Percentiles rank a stretch among this genome's conserved stretches.
Evolutionary conservation across 768 basidiomycete species (phyloP).

Genomic region (Tylopilus rubrobrunneus): DNA sequence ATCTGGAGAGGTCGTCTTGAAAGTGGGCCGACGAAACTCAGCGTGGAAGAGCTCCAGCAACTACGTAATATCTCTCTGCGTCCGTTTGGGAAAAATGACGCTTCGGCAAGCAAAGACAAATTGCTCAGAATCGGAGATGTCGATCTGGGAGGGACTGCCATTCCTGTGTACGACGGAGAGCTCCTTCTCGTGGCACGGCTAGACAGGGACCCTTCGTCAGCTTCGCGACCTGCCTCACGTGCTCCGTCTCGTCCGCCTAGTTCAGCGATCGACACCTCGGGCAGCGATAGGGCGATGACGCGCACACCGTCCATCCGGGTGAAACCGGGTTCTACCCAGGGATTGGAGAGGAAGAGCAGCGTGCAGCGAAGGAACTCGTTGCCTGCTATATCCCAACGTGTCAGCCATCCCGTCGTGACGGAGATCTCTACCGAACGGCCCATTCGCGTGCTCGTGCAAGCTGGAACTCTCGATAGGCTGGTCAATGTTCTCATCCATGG

Average conservation of each 20-base stretch:
- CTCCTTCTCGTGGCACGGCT: conserved; percentile 64
- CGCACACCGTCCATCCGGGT: conserved; percentile 77
- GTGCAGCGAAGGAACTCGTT: conserved; percentile 71
- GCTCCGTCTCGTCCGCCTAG: conserved; percentile 70
- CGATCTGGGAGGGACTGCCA: conserved; percentile 61
- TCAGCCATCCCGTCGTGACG: conserved; percentile 52
- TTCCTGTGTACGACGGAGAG: conserved; percentile 74
- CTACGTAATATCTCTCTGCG: conserved; percentile 48
- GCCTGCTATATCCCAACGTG: conserved; percentile 66
- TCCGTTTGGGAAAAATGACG: conserved; percentile 16
- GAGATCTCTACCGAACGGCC: conserved; percentile 69
- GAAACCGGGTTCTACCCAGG: conserved; percentile 63
- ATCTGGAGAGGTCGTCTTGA: conserved; percentile 67
- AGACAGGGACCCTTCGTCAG: conserved; percentile 41
- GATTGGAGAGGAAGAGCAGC: conserved; percentile 74
- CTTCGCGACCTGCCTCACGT: conserved; percentile 56
- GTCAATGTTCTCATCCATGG: conserved; percentile 77
- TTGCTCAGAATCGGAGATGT: conserved; percentile 37
- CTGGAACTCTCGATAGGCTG: conserved; percentile 71
- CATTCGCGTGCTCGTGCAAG: conserved; percentile 71
- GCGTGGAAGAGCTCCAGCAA: conserved; percentile 56
- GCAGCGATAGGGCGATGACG: conserved; percentile 39
- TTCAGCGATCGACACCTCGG: conserved; percentile 44
- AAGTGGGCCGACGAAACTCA: conserved; percentile 45
- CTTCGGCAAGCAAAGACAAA: conserved; percentile 22